Evolutionary conservation across 306 rosid species (phyloP).

Genomic region (Cotoneaster glaucophyllus): DNA sequence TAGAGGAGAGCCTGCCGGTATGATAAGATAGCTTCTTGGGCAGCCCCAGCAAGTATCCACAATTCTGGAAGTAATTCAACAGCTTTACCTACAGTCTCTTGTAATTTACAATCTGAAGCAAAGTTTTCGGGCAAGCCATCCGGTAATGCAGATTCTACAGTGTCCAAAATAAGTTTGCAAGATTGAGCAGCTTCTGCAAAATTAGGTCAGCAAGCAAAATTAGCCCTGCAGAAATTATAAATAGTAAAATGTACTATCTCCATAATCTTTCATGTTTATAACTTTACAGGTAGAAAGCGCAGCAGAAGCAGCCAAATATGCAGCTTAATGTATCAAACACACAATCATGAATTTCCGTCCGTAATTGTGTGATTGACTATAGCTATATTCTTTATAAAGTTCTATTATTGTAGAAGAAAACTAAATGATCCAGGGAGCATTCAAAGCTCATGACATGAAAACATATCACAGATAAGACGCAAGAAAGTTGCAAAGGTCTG

Average conservation of each 20-base stretch:
- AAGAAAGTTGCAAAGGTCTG: background rate
- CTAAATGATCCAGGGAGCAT: background rate
- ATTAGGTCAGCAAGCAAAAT: constrained; percentile 2
- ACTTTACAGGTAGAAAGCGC: background rate
- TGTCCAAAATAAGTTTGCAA: constrained; percentile 72
- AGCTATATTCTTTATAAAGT: background rate
- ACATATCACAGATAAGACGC: background rate
- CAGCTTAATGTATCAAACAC: background rate
- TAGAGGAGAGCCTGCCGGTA: constrained; percentile 70
- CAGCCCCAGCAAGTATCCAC: constrained; percentile 65
- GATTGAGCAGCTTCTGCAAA: constrained; percentile 83
- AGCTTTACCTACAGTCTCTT: constrained; percentile 50
- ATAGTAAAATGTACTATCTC: background rate
- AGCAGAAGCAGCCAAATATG: background rate
- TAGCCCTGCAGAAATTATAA: background rate
- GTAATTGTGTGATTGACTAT: background rate
- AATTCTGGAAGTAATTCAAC: constrained; percentile 83
- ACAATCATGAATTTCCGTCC: background rate
- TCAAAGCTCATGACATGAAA: background rate
- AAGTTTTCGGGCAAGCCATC: constrained; percentile 70
- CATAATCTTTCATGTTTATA: background rate
- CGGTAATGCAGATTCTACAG: constrained; percentile 77
- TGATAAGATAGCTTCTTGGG: constrained; percentile 65
- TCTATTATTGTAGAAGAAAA: background rate
- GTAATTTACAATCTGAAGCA: constrained; percentile 61